These are phyloP conservation scores for Backusella tuberculispora DNA, from an alignment of 192 early-diverging fungal species.

Conservation along the genomic window DNA sequence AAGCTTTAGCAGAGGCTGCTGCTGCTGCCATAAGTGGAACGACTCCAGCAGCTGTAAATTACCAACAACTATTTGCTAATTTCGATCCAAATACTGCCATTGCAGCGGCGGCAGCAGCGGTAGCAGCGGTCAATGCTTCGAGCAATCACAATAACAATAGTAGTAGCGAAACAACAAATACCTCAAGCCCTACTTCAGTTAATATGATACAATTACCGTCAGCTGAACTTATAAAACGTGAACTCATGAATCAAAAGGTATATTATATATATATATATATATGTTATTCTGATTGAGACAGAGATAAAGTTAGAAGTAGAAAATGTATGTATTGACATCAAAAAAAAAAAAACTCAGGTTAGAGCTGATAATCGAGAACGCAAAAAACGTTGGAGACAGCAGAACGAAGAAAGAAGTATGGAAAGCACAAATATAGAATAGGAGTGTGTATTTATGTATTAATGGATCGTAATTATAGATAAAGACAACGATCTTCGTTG, in stretches of 20 bases:
- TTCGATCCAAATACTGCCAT: constrained; percentile 15
- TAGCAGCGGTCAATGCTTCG: constrained; percentile 17
- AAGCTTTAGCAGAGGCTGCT: constrained; percentile 28
- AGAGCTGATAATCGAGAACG: constrained; percentile 55
- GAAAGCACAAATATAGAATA: not conserved
- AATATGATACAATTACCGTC: not conserved
- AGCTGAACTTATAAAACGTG: constrained; percentile 44
- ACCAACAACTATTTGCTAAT: constrained; percentile 24
- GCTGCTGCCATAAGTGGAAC: not conserved
- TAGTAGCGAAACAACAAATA: not conserved
- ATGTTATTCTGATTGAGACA: not conserved
- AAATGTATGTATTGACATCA: not conserved
- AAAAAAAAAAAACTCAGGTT: constrained; percentile 29
- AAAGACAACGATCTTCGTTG: constrained; percentile 77
- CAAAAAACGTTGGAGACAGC: constrained; percentile 56
- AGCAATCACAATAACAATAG: not conserved
- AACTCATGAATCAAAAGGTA: constrained; percentile 46
- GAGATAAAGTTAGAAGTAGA: not conserved
- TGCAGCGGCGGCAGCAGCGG: not conserved
- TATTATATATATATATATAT: not conserved
- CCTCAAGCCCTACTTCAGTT: not conserved
- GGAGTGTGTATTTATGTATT: too few species aligned
- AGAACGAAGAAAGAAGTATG: constrained; percentile 59
- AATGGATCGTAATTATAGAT: constrained; percentile 35
- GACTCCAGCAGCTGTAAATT: not conserved